Evolutionary conservation across 2,329 filamentous ascomycete genomes (phyloP).

Genomic region (Venturia oleaginea): DNA sequence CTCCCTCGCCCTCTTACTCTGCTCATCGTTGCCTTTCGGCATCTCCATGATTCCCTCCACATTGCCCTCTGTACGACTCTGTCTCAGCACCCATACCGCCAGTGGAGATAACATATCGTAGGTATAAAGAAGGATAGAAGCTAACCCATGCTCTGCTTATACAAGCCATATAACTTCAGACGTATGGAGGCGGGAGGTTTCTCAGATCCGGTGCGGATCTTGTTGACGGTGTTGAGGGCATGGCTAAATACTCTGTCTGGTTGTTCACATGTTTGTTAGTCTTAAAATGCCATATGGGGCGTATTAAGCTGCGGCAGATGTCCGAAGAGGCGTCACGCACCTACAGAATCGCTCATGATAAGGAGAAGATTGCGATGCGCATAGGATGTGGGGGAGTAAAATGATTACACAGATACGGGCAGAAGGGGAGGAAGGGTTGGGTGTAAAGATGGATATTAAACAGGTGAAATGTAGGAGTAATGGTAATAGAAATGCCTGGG

Average conservation of each 20-base stretch:
- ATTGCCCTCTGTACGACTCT: slow-evolving; percentile 60
- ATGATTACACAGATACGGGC: not conserved
- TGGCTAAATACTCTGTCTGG: slow-evolving; percentile 96
- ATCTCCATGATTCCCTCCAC: slow-evolving; percentile 90
- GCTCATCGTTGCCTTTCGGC: slow-evolving; percentile 46
- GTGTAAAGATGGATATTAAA: not conserved
- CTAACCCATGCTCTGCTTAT: slow-evolving; percentile 90
- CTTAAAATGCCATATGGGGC: slow-evolving; percentile 3
- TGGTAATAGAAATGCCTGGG: not conserved
- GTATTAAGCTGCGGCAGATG: slow-evolving; percentile 10
- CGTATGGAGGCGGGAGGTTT: slow-evolving; percentile 79
- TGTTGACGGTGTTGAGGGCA: slow-evolving; percentile 97
- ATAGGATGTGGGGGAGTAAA: not conserved
- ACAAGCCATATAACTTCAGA: slow-evolving; percentile 89
- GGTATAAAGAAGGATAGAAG: slow-evolving; percentile 13
- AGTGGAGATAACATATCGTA: not conserved
- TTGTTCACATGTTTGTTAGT: slow-evolving; percentile 10
- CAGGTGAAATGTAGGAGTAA: not conserved
- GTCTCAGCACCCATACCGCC: slow-evolving; percentile 8
- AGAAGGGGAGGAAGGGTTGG: not conserved
- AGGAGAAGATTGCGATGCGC: not conserved
- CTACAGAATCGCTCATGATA: slow-evolving; percentile 32
- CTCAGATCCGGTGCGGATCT: slow-evolving; percentile 86
- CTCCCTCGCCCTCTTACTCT: slow-evolving; percentile 46
- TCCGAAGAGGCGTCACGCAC: slow-evolving; percentile 21